Percentiles rank a stretch among this genome's conserved stretches.
Evolutionary conservation across 441 rosid genomes (phyloP).

Genomic region (Macaranga tanarius): DNA sequence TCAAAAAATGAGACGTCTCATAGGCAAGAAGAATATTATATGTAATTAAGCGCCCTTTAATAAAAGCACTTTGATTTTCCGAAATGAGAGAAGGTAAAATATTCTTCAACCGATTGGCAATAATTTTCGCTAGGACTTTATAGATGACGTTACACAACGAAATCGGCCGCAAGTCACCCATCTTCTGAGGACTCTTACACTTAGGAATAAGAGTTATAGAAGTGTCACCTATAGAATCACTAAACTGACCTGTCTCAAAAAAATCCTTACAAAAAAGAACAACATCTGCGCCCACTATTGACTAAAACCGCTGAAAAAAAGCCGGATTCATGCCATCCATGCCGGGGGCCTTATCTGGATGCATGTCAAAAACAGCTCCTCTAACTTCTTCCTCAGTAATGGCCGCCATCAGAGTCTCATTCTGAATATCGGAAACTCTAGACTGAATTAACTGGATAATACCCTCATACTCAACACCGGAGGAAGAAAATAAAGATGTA

Average conservation of each 20-base stretch:
- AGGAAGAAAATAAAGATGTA: too few species aligned
- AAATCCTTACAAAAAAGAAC: not conserved
- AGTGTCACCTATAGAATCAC: not conserved
- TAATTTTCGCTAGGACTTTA: not conserved
- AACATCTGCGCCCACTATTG: not conserved
- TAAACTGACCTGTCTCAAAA: not conserved
- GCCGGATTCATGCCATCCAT: not conserved
- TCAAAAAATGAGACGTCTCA: not conserved
- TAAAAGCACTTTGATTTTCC: not conserved
- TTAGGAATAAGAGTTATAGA: not conserved
- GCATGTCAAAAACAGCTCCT: not conserved
- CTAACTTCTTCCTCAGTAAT: not conserved
- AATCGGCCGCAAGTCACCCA: not conserved
- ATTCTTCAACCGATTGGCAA: not conserved
- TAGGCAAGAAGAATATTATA: not conserved
- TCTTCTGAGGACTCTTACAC: not conserved
- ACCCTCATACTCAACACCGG: too few species aligned
- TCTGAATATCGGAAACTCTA: not conserved
- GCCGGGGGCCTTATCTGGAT: not conserved
- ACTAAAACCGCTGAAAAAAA: not conserved
- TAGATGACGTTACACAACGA: not conserved
- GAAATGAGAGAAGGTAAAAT: not conserved
- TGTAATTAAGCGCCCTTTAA: not conserved
- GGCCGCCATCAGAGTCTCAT: not conserved
- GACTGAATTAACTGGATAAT: too few species aligned